phyloP scores from a whole-genome alignment of 306 rosid species.

The Ormosia emarginata region DNA sequence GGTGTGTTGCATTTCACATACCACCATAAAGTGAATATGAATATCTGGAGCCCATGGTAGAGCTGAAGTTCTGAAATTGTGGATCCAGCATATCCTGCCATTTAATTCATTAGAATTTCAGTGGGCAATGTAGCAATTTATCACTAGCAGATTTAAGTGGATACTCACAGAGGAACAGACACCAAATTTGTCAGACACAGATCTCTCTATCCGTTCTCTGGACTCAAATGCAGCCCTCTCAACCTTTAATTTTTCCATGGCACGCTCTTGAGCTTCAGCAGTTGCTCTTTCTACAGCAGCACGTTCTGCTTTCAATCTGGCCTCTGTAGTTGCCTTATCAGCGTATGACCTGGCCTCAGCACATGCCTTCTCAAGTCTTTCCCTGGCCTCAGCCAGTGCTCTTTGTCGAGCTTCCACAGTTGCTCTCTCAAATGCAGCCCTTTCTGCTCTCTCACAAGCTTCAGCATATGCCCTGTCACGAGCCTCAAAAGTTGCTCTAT shows the following conservation, averaged over 20 bases:
- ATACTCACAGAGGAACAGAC: slow-evolving; percentile 47
- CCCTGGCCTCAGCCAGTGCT: slow-evolving; percentile 61
- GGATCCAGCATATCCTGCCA: slow-evolving; percentile 47
- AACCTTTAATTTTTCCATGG: slow-evolving; percentile 50
- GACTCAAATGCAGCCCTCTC: slow-evolving; percentile 50
- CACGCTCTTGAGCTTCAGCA: slow-evolving; percentile 74
- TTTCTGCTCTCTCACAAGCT: slow-evolving; percentile 54
- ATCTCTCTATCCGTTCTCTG: slow-evolving; percentile 60
- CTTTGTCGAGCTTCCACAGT: slow-evolving; percentile 64
- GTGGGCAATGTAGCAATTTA: neutral
- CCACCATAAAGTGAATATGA: slow-evolving; percentile 42
- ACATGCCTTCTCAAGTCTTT: slow-evolving; percentile 74
- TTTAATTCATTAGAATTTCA: slow-evolving; percentile 7
- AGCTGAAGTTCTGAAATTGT: slow-evolving; percentile 32
- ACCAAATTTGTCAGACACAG: slow-evolving; percentile 58
- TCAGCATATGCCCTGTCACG: slow-evolving; percentile 44
- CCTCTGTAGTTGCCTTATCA: slow-evolving; percentile 55
- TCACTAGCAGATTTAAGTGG: neutral
- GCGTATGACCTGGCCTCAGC: slow-evolving; percentile 63
- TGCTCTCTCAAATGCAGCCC: slow-evolving; percentile 61
- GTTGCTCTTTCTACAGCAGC: slow-evolving; percentile 74
- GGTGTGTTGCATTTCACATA: slow-evolving; percentile 14
- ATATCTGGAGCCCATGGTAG: slow-evolving; percentile 33
- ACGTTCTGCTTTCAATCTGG: slow-evolving; percentile 69
- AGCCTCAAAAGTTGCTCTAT: slow-evolving; percentile 54